These are phyloP conservation scores for Eustoma russellianum DNA, from an alignment of 257 asterid genomes.

Conservation along the genomic window DNA sequence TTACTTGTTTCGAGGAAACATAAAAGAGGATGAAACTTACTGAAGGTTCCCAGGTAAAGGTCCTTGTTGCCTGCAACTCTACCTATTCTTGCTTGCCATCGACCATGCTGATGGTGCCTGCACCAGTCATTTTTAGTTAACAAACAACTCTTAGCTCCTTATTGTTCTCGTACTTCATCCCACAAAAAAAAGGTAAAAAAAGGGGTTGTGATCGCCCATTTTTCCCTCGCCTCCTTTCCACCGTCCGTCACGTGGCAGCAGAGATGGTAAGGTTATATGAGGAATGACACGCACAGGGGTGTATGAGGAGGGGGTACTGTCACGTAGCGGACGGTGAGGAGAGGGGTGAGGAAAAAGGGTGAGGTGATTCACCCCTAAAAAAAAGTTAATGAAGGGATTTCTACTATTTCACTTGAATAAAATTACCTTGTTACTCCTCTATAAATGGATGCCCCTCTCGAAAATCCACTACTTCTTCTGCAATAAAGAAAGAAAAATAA, in stretches of 20 bases:
- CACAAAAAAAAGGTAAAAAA: too few species aligned
- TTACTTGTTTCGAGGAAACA: too few species aligned
- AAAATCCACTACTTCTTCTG: conserved; percentile 92
- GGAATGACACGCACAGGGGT: too few species aligned
- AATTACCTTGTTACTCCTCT: conserved; percentile 86
- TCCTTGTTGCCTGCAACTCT: conserved; percentile 88
- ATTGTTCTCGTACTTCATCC: too few species aligned
- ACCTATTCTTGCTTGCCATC: conserved; percentile 92
- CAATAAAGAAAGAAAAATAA: conserved; percentile 1
- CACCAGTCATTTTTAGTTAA: not conserved
- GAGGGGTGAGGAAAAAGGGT: too few species aligned
- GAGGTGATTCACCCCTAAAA: too few species aligned
- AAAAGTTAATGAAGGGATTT: not conserved
- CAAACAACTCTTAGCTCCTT: not conserved
- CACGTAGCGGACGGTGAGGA: not conserved
- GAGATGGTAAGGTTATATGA: too few species aligned
- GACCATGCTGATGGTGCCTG: conserved; percentile 95
- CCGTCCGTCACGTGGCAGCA: too few species aligned
- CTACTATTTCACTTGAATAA: not conserved
- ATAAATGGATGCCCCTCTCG: conserved; percentile 84
- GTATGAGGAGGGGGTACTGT: too few species aligned
- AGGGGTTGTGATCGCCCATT: too few species aligned
- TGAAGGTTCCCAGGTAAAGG: conserved; percentile 83
- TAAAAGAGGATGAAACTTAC: conserved; percentile 26
- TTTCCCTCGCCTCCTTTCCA: too few species aligned